A percentile compares a stretch with the other conserved stretches of the same genome.
phyloP scores from a whole-genome alignment of 352 stramenopile genomes.

The Pythium aquatile region DNA sequence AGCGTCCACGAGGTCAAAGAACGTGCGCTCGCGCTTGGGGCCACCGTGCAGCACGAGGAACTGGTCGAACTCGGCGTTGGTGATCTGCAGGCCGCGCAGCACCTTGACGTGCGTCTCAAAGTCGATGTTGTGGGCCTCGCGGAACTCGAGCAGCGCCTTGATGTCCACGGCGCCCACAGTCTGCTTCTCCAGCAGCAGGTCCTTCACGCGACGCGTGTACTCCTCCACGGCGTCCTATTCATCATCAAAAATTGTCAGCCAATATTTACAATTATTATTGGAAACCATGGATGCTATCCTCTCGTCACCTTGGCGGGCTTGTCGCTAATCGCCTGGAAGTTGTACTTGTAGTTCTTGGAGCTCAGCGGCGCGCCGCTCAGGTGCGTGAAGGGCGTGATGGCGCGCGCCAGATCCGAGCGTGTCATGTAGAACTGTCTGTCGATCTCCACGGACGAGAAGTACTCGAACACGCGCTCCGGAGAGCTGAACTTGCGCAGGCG shows the following conservation, averaged over 20 bases:
- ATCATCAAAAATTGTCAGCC: background rate
- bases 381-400: slow-evolving; percentile 83
- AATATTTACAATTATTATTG: background rate
- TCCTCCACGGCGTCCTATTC: slow-evolving; percentile 39
- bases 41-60: slow-evolving; percentile 73
- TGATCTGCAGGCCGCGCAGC: slow-evolving; percentile 71
- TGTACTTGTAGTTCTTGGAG: slow-evolving; percentile 86
- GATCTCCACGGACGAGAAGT: slow-evolving; percentile 86
- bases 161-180: slow-evolving; percentile 50
- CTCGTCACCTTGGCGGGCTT: slow-evolving; percentile 43
- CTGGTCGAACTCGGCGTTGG: slow-evolving; percentile 79
- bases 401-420: slow-evolving; percentile 72
- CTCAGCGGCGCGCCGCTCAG: slow-evolving; percentile 62
- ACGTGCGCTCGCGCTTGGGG: slow-evolving; percentile 58
- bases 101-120: slow-evolving; percentile 85
- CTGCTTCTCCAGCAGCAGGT: slow-evolving; percentile 53
- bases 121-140: slow-evolving; percentile 62
- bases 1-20: slow-evolving; percentile 84
- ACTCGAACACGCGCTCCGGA: slow-evolving; percentile 88
- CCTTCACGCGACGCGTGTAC: slow-evolving; percentile 53
- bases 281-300: background rate
- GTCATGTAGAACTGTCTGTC: slow-evolving; percentile 85
- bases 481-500: slow-evolving; percentile 80
- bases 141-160: slow-evolving; percentile 49
- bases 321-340: slow-evolving; percentile 47